Evolutionary conservation across 371 early-diverging fungal species (phyloP), one percentile per base, ranked within the genome.

Genomic region (Conidiobolus incongruus): DNA sequence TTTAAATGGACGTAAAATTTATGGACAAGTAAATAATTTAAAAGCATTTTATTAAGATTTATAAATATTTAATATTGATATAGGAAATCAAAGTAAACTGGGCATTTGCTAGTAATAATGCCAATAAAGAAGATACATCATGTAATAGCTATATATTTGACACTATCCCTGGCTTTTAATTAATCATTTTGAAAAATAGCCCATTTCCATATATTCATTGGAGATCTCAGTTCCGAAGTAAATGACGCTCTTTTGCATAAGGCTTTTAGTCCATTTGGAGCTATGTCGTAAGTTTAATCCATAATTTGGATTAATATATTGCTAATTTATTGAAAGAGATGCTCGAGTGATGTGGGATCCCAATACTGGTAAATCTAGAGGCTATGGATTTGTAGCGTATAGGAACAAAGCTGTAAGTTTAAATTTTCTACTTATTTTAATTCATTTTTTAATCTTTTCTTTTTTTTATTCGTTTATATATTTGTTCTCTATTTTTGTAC

Each of bases 41-140:
- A n/a, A n/a, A n/a, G n/a, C n/a, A n/a, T n/a, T n/a, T n/a, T n/a
- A n/a, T n/a, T n/a, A n/a, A n/a, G n/a, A n/a, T n/a, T n/a, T n/a
- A n/a, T n/a, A n/a, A n/a, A n/a, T n/a, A n/a, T n/a, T 22, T 21
- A 40, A 16, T 8, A 16, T 29, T 21, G 5, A 11, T 46, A 44
- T 59, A 81, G 77, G 83, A 83, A 54, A 73, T 83, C 46, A 69
- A 73, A 44, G 80, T 84, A 43, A 84, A 82, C 66, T 84, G 84
- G 84, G 84, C 84, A 32, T 72, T 72, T 45, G 65, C 52, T 58
- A 65, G 58, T 55, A 57, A 59, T 41, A 50, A 47, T 35, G 56
- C 52, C 19, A 52, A 58, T 44, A 75, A 69, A 50, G 77, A 76
- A 48, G 78, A 77, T 39, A 65, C 62, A 16, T 54, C 68, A 23